A percentile compares a stretch with the other conserved stretches of the same genome.
These are phyloP conservation scores for Atkinsonella hypoxylon DNA, from an alignment of 2,329 filamentous ascomycete genomes.

Conservation along the genomic window DNA sequence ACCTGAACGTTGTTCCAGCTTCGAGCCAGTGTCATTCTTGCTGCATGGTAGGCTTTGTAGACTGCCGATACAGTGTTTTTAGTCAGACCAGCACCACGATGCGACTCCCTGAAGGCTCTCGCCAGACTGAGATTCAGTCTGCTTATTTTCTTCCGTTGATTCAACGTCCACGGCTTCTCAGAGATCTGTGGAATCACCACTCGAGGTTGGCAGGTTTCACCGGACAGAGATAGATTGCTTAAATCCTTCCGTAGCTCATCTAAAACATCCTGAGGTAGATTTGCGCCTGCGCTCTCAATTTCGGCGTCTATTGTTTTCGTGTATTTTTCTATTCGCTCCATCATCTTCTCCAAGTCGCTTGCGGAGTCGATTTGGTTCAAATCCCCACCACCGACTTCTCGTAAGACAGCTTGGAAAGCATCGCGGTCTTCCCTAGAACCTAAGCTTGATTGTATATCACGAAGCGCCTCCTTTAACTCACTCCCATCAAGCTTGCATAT, in stretches of 20 bases:
- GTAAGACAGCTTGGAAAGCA: constrained; percentile 24
- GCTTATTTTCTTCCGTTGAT: constrained; percentile 26
- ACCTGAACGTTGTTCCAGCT: constrained; percentile 44
- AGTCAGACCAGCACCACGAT: constrained; percentile 16
- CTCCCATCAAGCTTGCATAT: constrained; percentile 24
- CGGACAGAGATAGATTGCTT: constrained; percentile 13
- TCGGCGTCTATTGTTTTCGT: constrained; percentile 23
- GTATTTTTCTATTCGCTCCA: constrained; percentile 22
- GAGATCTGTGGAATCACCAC: constrained; percentile 22
- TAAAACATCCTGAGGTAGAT: constrained; percentile 21
- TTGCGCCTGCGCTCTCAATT: constrained; percentile 19
- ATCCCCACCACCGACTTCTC: constrained; percentile 18
- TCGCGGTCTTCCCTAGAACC: constrained; percentile 21
- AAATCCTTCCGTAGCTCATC: constrained; percentile 21
- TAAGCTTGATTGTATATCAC: constrained; percentile 26
- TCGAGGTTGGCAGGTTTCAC: constrained; percentile 12
- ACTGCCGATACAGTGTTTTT: constrained; percentile 25
- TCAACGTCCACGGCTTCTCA: constrained; percentile 23
- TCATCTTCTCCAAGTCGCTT: constrained; percentile 23
- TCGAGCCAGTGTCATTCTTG: constrained; percentile 30
- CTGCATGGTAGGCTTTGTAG: constrained; percentile 39
- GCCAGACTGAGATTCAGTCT: constrained; percentile 23
- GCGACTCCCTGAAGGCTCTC: constrained; percentile 17
- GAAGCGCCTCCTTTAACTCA: constrained; percentile 23
- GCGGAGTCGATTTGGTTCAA: constrained; percentile 20